These are phyloP conservation scores for Flaveria trinervia DNA, from an alignment of 129 eudicot genomes.

Conservation along the genomic window DNA sequence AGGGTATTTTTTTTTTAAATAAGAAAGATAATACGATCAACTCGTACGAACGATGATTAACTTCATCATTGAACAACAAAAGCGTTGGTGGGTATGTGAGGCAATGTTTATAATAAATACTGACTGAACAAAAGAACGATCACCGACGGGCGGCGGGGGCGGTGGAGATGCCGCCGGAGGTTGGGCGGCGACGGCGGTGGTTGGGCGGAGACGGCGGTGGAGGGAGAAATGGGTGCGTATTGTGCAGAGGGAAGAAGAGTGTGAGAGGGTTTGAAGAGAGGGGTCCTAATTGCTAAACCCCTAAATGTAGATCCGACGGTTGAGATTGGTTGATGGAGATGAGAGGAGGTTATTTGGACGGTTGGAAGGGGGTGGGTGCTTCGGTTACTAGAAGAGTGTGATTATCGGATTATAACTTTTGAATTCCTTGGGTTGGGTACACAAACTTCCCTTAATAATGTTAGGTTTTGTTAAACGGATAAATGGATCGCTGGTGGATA, in stretches of 20 bases:
- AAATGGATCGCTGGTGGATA: no score
- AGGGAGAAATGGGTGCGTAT: constrained; percentile 13
- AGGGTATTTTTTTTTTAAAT: not conserved
- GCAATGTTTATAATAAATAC: no score
- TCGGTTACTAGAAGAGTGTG: constrained; percentile 27
- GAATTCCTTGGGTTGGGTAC: constrained; percentile 12
- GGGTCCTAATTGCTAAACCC: constrained; percentile 32
- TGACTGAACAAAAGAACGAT: not conserved
- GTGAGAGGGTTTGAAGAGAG: constrained; percentile 41
- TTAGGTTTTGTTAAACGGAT: no score
- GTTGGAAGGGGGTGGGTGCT: constrained; percentile 10
- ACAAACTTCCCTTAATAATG: no score
- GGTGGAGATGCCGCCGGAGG: constrained; percentile 5
- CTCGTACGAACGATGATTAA: not conserved
- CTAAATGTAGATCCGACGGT: constrained; percentile 35
- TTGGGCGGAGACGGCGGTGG: constrained; percentile 16
- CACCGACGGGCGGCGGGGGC: constrained; percentile 17
- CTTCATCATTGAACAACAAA: not conserved
- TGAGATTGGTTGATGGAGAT: not conserved
- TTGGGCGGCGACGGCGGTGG: constrained; percentile 10
- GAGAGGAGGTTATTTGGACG: constrained; percentile 28
- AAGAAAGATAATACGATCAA: not conserved
- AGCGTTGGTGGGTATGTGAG: not conserved
- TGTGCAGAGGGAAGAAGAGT: constrained; percentile 14
- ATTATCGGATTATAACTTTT: constrained; percentile 23